Base-by-base conservation (phyloP, 164 flowering plant genomes). In the Sextonia rubra region DNA sequence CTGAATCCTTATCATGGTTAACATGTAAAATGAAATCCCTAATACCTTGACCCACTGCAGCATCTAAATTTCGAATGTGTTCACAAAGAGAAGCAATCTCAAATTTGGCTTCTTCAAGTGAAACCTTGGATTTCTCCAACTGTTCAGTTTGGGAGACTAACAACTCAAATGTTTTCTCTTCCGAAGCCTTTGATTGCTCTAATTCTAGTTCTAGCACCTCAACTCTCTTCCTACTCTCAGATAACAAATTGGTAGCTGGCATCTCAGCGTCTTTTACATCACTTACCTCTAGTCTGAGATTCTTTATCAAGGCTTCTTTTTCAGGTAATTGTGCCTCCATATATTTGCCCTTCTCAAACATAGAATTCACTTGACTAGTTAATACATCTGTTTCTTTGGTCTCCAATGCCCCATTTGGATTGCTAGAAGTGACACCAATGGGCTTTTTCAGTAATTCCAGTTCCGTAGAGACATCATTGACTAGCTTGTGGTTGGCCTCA, bases 101-200 rank as follows among this genome's bases (percentile, higher is more conserved):
- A n/a, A 78, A 71, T 88, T 80, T 91, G 15, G 89, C 82, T 62
- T 90, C 93, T 73, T 87, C 89, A 11, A 89, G 82, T 58, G 63
- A 82, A 55, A 80, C 77, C 80, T 83, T 85, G 24, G 90, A 72
- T 60, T 86, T 72, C 82, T 90, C 93, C 18, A 90, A 84, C 80
- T 86, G 85, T 72, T 85, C 85, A 1, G 87, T 90, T 47, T 79
- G 85, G 1, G 74, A 65, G 15, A 58, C 70, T 17, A 88, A 64
- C 4, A 86, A 84, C 18, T 87, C 83, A 1, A 75, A 58, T 73
- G 79, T 69, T 77, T 77, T 84, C 4, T 74, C 26, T 63, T 89
- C 92, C 0, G 87, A 81, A 47, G 81, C 82, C 68, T 82, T 88
- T 49, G 83, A 75, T 44, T 72, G 78, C 78, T 74, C 80, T 11